Conservation (phyloP, 768 basidiomycete species). For the Pleurotus ostreatus region DNA sequence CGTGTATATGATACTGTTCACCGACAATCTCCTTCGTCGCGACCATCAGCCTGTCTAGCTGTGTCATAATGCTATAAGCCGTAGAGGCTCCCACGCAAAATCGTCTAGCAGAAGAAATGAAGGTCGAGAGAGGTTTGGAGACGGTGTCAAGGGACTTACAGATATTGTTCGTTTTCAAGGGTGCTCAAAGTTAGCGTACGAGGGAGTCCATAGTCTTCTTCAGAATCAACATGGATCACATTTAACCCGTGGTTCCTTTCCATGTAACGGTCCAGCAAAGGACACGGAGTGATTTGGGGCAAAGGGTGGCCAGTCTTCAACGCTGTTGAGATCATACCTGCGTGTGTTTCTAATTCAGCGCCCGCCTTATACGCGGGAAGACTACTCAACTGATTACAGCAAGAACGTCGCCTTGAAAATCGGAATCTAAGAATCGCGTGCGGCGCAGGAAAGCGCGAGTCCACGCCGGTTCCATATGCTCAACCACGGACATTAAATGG, state of each 20-base stretch:
- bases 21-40: constrained; percentile 85
- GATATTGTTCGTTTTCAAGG: constrained; percentile 72
- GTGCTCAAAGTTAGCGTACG: constrained; percentile 67
- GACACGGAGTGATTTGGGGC: constrained; percentile 86
- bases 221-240: constrained; percentile 65
- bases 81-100: constrained; percentile 76
- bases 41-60: constrained; percentile 75
- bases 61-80: constrained; percentile 61
- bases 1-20: constrained; percentile 83
- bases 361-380: not conserved
- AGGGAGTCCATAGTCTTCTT: constrained; percentile 74
- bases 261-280: constrained; percentile 47
- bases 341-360: not conserved
- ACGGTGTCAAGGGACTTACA: constrained; percentile 41
- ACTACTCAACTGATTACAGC: constrained; percentile 68
- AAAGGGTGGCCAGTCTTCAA: constrained; percentile 70
- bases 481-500: constrained; percentile 69
- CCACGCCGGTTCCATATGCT: constrained; percentile 75
- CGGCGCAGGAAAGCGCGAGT: constrained; percentile 68
- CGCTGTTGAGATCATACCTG: constrained; percentile 75
- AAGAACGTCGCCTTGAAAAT: constrained; percentile 82
- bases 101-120: constrained; percentile 30
- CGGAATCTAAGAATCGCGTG: constrained; percentile 70
- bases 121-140: not conserved
- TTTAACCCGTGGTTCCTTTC: constrained; percentile 53